These are phyloP conservation scores for Tetradesmus obliquus DNA, from an alignment of 139 green algal species.

Conservation along the genomic window DNA sequence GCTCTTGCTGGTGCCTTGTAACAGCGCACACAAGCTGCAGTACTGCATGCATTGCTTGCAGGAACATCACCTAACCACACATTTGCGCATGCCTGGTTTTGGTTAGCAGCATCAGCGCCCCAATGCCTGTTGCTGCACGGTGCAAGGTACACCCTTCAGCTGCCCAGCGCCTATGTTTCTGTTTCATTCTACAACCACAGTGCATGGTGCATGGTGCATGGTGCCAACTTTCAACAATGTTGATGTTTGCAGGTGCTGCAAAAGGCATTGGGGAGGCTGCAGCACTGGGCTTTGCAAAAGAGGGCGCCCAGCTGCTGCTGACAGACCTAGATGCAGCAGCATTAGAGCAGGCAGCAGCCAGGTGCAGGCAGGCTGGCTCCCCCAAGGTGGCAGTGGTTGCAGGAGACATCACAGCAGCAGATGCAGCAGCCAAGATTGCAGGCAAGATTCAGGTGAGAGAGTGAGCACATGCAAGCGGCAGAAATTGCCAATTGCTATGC, in stretches of 20 bases:
- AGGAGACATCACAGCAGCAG: slow-evolving; percentile 80
- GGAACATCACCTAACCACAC: too few species aligned
- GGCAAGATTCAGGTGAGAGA: slow-evolving; percentile 53
- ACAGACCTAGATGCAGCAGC: slow-evolving; percentile 76
- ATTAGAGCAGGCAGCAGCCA: slow-evolving; percentile 33
- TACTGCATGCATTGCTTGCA: too few species aligned
- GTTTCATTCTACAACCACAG: slow-evolving; percentile 65
- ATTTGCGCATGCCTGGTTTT: too few species aligned
- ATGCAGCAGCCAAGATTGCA: slow-evolving; percentile 64
- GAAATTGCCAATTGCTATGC: too few species aligned
- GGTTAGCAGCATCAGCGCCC: too few species aligned
- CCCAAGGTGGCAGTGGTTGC: slow-evolving; percentile 42
- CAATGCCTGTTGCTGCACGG: background rate
- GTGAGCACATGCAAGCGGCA: too few species aligned
- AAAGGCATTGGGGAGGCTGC: slow-evolving; percentile 82
- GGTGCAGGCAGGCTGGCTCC: slow-evolving; percentile 23
- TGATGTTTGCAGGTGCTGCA: slow-evolving; percentile 60
- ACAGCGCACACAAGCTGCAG: too few species aligned
- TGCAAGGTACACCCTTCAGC: too few species aligned
- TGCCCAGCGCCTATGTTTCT: too few species aligned
- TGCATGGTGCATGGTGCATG: slow-evolving; percentile 19
- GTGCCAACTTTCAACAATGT: background rate
- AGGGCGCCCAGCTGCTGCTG: slow-evolving; percentile 79
- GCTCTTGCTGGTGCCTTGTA: too few species aligned
- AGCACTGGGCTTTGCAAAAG: slow-evolving; percentile 74